Percentiles rank a stretch among this genome's conserved stretches.
Conservation (phyloP, 139 green algal species). For the Prasinococcaceae sp. region DNA sequence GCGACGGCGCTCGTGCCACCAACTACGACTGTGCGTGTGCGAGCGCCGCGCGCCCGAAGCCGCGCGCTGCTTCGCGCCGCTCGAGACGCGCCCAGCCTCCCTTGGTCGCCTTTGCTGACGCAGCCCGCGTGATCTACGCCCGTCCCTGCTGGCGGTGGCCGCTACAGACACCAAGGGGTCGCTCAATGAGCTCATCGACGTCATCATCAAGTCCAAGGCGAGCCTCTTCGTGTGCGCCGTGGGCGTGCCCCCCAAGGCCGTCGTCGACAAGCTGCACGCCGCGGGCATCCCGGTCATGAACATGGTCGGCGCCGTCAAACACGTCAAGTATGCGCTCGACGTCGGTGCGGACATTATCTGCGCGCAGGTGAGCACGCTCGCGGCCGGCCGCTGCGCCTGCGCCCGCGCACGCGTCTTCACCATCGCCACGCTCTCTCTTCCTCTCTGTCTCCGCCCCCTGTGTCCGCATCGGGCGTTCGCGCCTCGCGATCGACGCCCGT, state of each 20-base stretch:
- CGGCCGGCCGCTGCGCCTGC: neutral
- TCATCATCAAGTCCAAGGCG: neutral
- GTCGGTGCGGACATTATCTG: neutral
- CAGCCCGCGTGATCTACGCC: too few relatives aligned
- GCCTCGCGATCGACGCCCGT: too few relatives aligned
- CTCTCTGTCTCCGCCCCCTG: neutral
- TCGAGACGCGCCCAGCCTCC: too few relatives aligned
- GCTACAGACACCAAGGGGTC: neutral
- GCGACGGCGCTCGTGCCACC: neutral
- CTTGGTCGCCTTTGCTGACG: too few relatives aligned
- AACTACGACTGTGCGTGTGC: conserved; percentile 2
- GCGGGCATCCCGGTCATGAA: neutral
- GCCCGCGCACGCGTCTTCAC: too few relatives aligned
- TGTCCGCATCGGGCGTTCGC: neutral
- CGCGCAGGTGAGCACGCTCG: neutral
- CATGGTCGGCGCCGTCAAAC: neutral
- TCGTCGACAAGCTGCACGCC: neutral
- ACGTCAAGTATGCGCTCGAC: neutral
- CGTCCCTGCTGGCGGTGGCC: too few relatives aligned
- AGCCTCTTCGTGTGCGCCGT: neutral
- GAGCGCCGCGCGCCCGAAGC: too few relatives aligned
- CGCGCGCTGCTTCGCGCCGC: too few relatives aligned
- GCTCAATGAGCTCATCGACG: neutral
- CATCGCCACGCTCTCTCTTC: too few relatives aligned
- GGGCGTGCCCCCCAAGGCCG: neutral